Evolutionary conservation across 805 yeast genomes (phyloP), one percentile per base, ranked within the genome.

Genomic region (Clavispora asparagi): DNA sequence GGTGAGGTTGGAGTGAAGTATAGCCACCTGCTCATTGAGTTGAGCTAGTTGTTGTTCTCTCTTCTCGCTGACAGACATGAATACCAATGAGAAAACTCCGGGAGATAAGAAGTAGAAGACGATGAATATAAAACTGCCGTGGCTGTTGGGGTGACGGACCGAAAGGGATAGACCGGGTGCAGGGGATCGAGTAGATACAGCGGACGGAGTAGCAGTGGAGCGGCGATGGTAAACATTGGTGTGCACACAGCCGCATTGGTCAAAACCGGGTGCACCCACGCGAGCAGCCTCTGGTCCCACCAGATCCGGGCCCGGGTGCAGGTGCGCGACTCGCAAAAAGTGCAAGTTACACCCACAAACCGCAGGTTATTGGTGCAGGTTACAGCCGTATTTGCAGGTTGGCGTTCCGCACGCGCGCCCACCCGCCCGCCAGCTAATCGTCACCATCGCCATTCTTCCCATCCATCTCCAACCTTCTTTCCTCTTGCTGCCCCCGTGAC

Each of bases 1-100:
- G 8, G 70, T 55, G 13, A 81, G 51, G 50, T 81, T 81, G 7
- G 83, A 76, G 50, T 79, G 81, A n/a, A 81, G 62, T 51, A 77
- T 74, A 0, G 78, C 77, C n/a, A 78, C 59, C 53, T 78, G 81
- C 27, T 79, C 68, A 47, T 74, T 76, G 27, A 78, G 61, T 52
- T 76, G 79, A 42, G 47, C 29, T 40, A 51, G 29, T 26, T 49
- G 55, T 17, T 33, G 37, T 9, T 33, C 37, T 33, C 37, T 33
- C 13, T 33, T 33, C 25, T 33, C 37, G 37, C 37, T 33, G 25
- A 33, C 37, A 9, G 37, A 33, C 37, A 33, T 33, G 17, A 29
- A 13, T 11, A 10, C n/a, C n/a, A 29, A 29, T 12, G 12, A 12
- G n/a, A 11, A 27, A 27, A 27, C 7, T 5, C 23, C 23, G 23